Base-by-base conservation (phyloP, 768 basidiomycete species). In the Agaricus sinodeliciosus region DNA sequence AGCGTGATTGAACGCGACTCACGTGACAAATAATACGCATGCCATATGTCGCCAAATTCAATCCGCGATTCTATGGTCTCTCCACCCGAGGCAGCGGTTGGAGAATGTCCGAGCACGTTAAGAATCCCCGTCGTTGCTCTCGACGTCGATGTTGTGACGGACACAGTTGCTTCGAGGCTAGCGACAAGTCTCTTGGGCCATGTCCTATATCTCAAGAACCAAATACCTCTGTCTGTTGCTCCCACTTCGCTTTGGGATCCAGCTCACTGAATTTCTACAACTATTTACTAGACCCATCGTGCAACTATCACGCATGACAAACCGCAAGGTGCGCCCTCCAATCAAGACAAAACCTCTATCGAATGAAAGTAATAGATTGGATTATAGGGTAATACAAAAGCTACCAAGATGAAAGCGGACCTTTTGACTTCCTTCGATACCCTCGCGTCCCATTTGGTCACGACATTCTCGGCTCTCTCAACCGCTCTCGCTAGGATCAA, bases 131-230 rank as follows among this genome's bases (percentile, higher is more conserved):
- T 70, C 12, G 70, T 74, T 6, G 60, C 57, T 48, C 69, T 90
- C 31, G 77, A 85, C 42, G 61, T 72, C 3, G 77, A 81, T 9
- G 54, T 59, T 1, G 74, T 90, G 16, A 75, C 76, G 18, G 79
- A 81, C 51, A 69, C 67, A 4, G 72, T 85, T 63, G 88, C 88
- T 9, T 80, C 84, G 1, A 74, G 75, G 18, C 75, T 91, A 1
- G 80, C 85, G 2, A 71, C 74, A 11, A 79, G 77, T 54, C 65
- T 89, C 25, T 68, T 91, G 0, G 80, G 81, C 0, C 87, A 90
- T 61, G 75, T 89, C 2, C 64, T 90, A 15, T 91, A 87, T 61
- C 69, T 90, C 51, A 91, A 90, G 63, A 84, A 78, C 57, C 88
- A 90, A 59, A 72, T 90, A 0, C 88, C 87, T 1, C 81, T 90